phyloP scores from a whole-genome alignment of 2,329 filamentous ascomycete genomes.

The Remersonia thermophila region DNA sequence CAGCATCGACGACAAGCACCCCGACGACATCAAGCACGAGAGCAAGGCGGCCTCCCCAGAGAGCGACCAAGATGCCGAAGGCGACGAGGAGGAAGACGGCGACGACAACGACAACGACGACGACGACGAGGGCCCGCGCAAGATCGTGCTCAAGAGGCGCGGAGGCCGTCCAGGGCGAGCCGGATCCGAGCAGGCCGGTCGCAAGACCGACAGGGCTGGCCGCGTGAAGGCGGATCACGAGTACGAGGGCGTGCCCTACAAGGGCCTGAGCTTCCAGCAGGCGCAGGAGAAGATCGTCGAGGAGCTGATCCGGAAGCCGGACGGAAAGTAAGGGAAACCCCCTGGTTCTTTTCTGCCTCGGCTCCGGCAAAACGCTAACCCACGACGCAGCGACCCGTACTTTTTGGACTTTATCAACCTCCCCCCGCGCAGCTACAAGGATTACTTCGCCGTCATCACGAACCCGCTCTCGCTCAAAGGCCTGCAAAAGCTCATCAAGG shows the following conservation, averaged over 20 bases:
- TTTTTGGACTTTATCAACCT: slow-evolving; percentile 67
- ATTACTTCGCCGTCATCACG: slow-evolving; percentile 77
- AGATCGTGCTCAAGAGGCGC: slow-evolving; percentile 16
- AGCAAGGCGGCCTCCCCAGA: slow-evolving; percentile 9
- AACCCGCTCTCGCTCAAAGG: slow-evolving; percentile 69
- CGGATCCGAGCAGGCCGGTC: slow-evolving; percentile 18
- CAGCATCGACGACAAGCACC: slow-evolving; percentile 12
- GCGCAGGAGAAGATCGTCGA: slow-evolving; percentile 77
- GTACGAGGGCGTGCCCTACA: slow-evolving; percentile 48
- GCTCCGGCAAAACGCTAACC: slow-evolving; percentile 16
- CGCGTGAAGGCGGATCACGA: slow-evolving; percentile 35
- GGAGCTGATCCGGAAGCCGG: slow-evolving; percentile 57
- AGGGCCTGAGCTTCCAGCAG: slow-evolving; percentile 65
- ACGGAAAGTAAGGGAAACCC: slow-evolving; percentile 48
- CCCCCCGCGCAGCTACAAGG: slow-evolving; percentile 61
- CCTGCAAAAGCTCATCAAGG: slow-evolving; percentile 65
- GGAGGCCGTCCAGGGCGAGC: slow-evolving; percentile 11
- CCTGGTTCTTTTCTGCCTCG: neutral
- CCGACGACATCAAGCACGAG: slow-evolving; percentile 7
- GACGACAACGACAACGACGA: slow-evolving; percentile 19
- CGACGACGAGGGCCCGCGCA: slow-evolving; percentile 15
- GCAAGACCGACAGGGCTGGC: slow-evolving; percentile 18
- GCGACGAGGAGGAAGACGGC: slow-evolving; percentile 19
- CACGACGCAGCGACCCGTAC: slow-evolving; percentile 47
- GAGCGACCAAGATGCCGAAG: slow-evolving; percentile 22